Conservation (phyloP, 768 basidiomycete genomes). For the Rhodotorula paludigena region DNA sequence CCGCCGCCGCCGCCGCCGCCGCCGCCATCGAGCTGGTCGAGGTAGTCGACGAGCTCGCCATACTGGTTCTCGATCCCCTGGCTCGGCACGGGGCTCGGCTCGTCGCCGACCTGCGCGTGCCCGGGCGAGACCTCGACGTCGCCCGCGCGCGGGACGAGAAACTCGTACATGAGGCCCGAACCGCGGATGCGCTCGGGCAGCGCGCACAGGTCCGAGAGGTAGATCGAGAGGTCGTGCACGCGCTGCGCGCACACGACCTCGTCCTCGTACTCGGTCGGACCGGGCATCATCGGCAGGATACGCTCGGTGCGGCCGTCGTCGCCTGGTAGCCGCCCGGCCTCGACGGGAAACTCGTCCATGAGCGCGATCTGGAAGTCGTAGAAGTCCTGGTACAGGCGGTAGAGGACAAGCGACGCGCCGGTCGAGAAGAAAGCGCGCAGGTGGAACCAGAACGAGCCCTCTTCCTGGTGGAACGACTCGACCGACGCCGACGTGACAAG, state of each 20-base stretch:
- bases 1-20: slow-evolving; percentile 8
- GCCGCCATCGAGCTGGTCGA: slow-evolving; percentile 40
- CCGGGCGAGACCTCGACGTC: slow-evolving; percentile 41
- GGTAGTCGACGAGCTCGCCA: slow-evolving; percentile 42
- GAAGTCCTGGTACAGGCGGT: slow-evolving; percentile 95
- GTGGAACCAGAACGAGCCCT: slow-evolving; percentile 96
- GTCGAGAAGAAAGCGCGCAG: slow-evolving; percentile 69
- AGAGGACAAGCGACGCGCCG: slow-evolving; percentile 70
- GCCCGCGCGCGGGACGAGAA: slow-evolving; percentile 78
- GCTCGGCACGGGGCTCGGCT: slow-evolving; percentile 23
- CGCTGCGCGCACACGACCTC: slow-evolving; percentile 74
- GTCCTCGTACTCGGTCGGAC: slow-evolving; percentile 77
- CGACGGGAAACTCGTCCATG: slow-evolving; percentile 77
- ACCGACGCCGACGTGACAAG: slow-evolving; percentile 80
- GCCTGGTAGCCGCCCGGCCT: slow-evolving; percentile 67
- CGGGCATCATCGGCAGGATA: slow-evolving; percentile 95
- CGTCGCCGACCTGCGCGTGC: slow-evolving; percentile 1
- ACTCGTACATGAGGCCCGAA: slow-evolving; percentile 70
- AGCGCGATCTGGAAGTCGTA: slow-evolving; percentile 92
- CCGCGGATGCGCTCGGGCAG: slow-evolving; percentile 77
- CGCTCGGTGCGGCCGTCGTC: slow-evolving; percentile 48
- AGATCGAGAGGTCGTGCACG: slow-evolving; percentile 78
- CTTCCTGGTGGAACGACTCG: slow-evolving; percentile 94
- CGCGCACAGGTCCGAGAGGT: slow-evolving; percentile 71
- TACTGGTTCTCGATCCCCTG: slow-evolving; percentile 41